Conservation (phyloP, 495 filamentous ascomycete species). For the Astrothelium subdiscretum region DNA sequence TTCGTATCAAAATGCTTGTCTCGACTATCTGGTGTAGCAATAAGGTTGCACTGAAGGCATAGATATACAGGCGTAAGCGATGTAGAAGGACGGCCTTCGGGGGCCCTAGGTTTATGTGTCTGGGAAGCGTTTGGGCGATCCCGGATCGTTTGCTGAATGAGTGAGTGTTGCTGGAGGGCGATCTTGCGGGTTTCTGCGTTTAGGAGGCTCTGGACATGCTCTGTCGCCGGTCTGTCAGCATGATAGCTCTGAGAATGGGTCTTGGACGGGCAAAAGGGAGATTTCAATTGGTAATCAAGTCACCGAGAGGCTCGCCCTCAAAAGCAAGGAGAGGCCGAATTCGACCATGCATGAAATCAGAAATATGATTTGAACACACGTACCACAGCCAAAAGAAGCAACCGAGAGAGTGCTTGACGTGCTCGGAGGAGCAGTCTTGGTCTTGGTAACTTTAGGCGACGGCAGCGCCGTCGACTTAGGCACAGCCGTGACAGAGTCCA, state of each 20-base stretch:
- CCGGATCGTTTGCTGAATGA: conserved; percentile 19
- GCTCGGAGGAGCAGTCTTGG: conserved; percentile 14
- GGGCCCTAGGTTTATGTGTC: conserved; percentile 17
- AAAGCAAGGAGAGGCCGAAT: neutral
- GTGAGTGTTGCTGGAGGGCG: conserved; percentile 21
- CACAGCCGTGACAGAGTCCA: conserved; percentile 22
- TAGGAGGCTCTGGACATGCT: conserved; percentile 24
- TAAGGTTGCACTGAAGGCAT: conserved; percentile 55
- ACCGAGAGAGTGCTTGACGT: conserved; percentile 12
- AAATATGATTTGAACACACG: no score
- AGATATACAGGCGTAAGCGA: conserved; percentile 51
- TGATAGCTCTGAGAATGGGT: neutral
- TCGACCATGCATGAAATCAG: no score
- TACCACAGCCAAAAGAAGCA: conserved; percentile 22
- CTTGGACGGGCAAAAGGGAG: no score
- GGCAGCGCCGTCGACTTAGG: conserved; percentile 20
- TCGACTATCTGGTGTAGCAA: conserved; percentile 41
- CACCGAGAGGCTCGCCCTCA: no score
- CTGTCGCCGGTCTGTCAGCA: conserved; percentile 15
- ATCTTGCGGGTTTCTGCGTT: conserved; percentile 16
- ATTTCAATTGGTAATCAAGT: no score
- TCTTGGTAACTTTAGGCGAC: conserved; percentile 28
- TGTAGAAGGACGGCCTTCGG: conserved; percentile 1
- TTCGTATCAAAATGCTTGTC: conserved; percentile 46
- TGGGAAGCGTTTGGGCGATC: conserved; percentile 17